A percentile compares a stretch with the other conserved stretches of the same genome.
Evolutionary conservation across 179 eudicot species (phyloP).

Genomic region (Actinidia chinensis): DNA sequence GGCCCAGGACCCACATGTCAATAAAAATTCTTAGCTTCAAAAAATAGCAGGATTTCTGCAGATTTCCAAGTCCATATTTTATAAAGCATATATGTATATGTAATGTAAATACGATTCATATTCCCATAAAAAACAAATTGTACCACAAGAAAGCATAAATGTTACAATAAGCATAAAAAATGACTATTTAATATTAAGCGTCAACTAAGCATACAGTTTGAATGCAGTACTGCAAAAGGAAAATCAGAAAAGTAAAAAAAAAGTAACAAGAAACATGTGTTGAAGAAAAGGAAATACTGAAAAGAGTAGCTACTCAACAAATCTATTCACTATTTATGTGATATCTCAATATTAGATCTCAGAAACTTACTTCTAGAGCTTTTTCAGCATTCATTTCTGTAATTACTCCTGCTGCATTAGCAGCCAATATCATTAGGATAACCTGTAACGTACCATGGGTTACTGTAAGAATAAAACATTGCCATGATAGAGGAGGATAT

Average conservation of each 20-base stretch:
- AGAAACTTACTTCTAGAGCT: constrained; percentile 79
- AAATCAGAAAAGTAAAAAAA: not conserved
- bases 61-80: not conserved
- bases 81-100: not conserved
- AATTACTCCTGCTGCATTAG: constrained; percentile 98
- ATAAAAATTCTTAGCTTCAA: not conserved
- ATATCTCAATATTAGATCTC: not conserved
- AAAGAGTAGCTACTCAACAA: not conserved
- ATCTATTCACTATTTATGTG: not conserved
- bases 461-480: not conserved
- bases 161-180: constrained; percentile 9
- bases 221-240: not conserved
- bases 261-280: not conserved
- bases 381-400: constrained; percentile 99
- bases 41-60: not conserved
- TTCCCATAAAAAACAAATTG: not conserved
- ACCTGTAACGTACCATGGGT: constrained; percentile 49
- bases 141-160: not conserved
- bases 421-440: constrained; percentile 95
- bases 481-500: not conserved
- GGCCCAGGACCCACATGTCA: not conserved
- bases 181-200: too few relatives aligned
- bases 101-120: not conserved
- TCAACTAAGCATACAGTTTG: not conserved
- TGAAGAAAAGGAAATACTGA: constrained; percentile 10